phyloP scores from a whole-genome alignment of 768 basidiomycete species.

The Thelephora aurantiotincta region DNA sequence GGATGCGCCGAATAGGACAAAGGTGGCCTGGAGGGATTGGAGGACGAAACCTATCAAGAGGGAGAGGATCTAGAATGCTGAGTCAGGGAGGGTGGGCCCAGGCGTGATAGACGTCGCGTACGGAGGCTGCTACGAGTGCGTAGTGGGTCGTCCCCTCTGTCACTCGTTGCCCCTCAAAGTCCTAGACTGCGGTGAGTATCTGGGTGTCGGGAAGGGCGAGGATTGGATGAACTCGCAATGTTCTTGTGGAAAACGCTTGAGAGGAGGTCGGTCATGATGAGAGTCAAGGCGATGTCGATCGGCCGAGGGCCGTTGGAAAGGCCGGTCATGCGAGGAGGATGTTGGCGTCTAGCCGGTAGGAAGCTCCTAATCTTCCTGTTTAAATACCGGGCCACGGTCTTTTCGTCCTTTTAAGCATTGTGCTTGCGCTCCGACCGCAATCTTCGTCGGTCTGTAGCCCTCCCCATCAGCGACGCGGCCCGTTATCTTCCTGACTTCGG shows the following conservation, averaged over 20 bases:
- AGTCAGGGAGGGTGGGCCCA: background rate
- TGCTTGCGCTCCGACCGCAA: too few relatives aligned
- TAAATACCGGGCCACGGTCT: too few relatives aligned
- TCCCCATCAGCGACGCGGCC: too few relatives aligned
- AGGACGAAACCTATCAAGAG: slow-evolving; percentile 43
- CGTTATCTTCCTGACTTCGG: too few relatives aligned
- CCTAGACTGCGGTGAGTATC: slow-evolving; percentile 20
- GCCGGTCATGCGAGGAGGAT: too few relatives aligned
- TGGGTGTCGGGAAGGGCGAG: background rate
- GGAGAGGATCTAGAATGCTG: slow-evolving; percentile 27
- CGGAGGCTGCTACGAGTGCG: slow-evolving; percentile 31
- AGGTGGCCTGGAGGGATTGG: slow-evolving; percentile 42
- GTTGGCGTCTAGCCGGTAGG: too few relatives aligned
- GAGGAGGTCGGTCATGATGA: slow-evolving; percentile 1
- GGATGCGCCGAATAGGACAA: slow-evolving; percentile 28
- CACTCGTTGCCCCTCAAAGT: slow-evolving; percentile 45
- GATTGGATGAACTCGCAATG: background rate
- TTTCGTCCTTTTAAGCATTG: too few relatives aligned
- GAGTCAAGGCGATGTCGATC: background rate
- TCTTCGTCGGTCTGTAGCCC: too few relatives aligned
- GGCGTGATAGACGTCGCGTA: slow-evolving; percentile 13
- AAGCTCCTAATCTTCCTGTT: too few relatives aligned
- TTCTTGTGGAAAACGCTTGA: background rate
- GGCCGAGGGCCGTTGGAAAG: too few relatives aligned
- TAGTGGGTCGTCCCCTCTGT: slow-evolving; percentile 33